A percentile compares a stretch with the other conserved stretches of the same genome.
Evolutionary conservation across 257 asterid genomes (phyloP).

Genomic region (Perilla frutescens): DNA sequence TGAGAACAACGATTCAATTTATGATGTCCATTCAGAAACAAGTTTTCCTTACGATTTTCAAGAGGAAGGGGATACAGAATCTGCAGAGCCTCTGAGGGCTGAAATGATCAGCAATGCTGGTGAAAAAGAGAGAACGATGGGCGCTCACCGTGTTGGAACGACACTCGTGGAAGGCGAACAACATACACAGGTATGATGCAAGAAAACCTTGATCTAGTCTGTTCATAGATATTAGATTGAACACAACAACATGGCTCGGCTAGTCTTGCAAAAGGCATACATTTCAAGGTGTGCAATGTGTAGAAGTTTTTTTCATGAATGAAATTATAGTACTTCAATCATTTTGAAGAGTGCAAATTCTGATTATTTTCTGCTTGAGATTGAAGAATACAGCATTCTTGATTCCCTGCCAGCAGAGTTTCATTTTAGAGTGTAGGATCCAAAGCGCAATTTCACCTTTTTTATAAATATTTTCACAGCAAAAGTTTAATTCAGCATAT

Average conservation of each 20-base stretch:
- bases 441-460: too few relatives aligned
- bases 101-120: neutral
- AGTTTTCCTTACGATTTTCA: conserved; percentile 44
- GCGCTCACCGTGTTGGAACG: neutral
- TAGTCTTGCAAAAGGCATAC: neutral
- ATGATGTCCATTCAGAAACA: conserved; percentile 38
- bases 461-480: too few relatives aligned
- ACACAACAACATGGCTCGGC: neutral
- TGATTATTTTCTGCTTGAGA: conserved; percentile 6
- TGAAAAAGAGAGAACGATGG: neutral
- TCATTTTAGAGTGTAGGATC: too few relatives aligned
- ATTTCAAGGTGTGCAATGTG: neutral
- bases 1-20: conserved; percentile 33
- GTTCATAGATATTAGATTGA: conserved; percentile 14
- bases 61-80: conserved; percentile 52
- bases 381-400: neutral
- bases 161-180: neutral
- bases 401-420: too few relatives aligned
- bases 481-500: too few relatives aligned
- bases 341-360: neutral
- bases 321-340: conserved; percentile 12
- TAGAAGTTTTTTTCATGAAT: neutral
- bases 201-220: conserved; percentile 1
- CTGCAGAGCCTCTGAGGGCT: conserved; percentile 32
- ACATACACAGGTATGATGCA: conserved; percentile 7